phyloP scores from a whole-genome alignment of 306 rosid species.

The Lathyrus tuberosus region DNA sequence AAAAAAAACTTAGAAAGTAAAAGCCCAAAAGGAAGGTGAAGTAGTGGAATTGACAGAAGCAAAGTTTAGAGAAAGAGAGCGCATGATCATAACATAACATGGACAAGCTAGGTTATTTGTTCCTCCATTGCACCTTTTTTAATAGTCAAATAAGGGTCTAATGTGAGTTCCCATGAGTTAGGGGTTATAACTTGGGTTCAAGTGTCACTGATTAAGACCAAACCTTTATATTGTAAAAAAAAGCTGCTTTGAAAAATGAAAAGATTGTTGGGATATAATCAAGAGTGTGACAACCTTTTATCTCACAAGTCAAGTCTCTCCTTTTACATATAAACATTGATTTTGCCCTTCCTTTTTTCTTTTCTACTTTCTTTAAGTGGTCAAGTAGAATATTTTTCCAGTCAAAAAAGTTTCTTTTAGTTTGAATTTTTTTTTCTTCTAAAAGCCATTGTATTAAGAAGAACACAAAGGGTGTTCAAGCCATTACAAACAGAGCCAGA shows the following conservation, averaged over 20 bases:
- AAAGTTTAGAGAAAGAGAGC: constrained; percentile 19
- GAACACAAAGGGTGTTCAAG: too few relatives aligned
- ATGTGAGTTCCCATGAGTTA: constrained; percentile 50
- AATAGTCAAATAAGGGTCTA: constrained; percentile 38
- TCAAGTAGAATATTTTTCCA: constrained; percentile 27
- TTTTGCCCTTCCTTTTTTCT: constrained; percentile 1
- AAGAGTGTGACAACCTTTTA: constrained; percentile 30
- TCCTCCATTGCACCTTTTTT: constrained; percentile 5
- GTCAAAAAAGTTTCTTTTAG: constrained; percentile 33
- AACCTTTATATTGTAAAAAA: constrained; percentile 22
- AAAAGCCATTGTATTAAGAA: too few relatives aligned
- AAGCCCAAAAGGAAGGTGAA: constrained; percentile 40
- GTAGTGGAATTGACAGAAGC: constrained; percentile 39
- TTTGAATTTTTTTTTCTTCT: too few relatives aligned
- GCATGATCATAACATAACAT: constrained; percentile 38
- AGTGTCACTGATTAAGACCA: constrained; percentile 28
- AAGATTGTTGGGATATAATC: constrained; percentile 30
- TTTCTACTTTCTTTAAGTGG: constrained; percentile 23
- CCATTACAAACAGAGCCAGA: too few relatives aligned
- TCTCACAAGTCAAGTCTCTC: constrained; percentile 12
- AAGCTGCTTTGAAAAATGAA: constrained; percentile 33
- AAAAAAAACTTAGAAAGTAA: constrained; percentile 36
- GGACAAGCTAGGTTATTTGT: constrained; percentile 8
- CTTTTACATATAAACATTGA: neutral
- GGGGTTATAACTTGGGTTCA: constrained; percentile 42